These are phyloP conservation scores for Thraustotheca clavata DNA, from an alignment of 352 stramenopile species.

Conservation along the genomic window DNA sequence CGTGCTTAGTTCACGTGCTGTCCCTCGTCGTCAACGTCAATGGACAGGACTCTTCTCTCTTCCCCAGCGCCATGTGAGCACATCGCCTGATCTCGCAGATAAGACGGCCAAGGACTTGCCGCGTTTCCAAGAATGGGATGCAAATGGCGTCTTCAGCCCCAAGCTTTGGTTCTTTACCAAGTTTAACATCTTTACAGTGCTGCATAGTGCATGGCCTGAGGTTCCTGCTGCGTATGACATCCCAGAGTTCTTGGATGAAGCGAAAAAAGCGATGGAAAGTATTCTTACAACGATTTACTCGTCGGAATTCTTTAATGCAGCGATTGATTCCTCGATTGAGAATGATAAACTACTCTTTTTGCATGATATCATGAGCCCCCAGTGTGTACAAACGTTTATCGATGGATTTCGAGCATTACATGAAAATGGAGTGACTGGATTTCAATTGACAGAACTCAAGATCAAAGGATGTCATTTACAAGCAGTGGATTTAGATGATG, in stretches of 20 bases:
- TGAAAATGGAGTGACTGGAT: not conserved
- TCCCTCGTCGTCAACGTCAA: too few relatives aligned
- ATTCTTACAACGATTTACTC: slow-evolving; percentile 15
- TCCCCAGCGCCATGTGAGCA: too few relatives aligned
- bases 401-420: not conserved
- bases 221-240: not conserved
- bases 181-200: slow-evolving; percentile 7
- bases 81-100: too few relatives aligned
- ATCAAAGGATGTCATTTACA: not conserved
- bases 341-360: slow-evolving; percentile 5
- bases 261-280: slow-evolving; percentile 6
- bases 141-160: not conserved
- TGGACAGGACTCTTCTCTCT: too few relatives aligned
- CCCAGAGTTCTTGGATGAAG: slow-evolving; percentile 3
- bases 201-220: slow-evolving; percentile 6
- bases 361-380: slow-evolving; percentile 3
- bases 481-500: slow-evolving; percentile 6
- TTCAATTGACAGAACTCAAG: slow-evolving; percentile 12
- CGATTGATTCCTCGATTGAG: not conserved
- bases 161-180: slow-evolving; percentile 12
- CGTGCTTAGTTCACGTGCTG: too few relatives aligned
- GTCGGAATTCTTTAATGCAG: slow-evolving; percentile 1
- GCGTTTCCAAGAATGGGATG: slow-evolving; percentile 10
- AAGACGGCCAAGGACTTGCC: not conserved
- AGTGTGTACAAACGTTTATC: slow-evolving; percentile 9